Evolutionary conservation across 345 rosid genomes (phyloP).

Genomic region (Adansonia digitata): DNA sequence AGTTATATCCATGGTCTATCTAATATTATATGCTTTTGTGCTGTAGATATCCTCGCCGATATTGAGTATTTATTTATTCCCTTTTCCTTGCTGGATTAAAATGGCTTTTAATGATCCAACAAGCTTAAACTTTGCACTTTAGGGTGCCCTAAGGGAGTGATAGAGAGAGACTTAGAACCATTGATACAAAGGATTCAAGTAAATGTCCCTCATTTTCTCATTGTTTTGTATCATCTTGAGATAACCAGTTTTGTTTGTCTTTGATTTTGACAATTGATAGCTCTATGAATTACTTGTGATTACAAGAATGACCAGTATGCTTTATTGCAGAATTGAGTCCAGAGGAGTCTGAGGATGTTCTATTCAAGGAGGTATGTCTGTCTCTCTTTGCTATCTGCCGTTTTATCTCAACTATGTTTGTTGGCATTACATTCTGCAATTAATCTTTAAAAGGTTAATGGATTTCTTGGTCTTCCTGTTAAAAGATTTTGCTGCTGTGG

Average conservation of each 20-base stretch:
- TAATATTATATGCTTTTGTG: background rate
- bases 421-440: background rate
- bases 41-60: background rate
- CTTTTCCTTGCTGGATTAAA: background rate
- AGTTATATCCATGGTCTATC: background rate
- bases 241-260: background rate
- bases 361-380: slow-evolving; percentile 80
- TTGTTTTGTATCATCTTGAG: background rate
- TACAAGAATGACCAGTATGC: slow-evolving; percentile 7
- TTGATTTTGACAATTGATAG: background rate
- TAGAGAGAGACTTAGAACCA: background rate
- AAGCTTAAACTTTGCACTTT: background rate
- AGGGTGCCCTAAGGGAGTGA: background rate
- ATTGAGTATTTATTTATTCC: background rate
- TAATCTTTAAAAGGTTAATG: slow-evolving; percentile 3
- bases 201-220: background rate
- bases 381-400: slow-evolving; percentile 3
- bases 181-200: background rate
- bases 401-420: background rate
- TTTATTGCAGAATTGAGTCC: slow-evolving; percentile 70
- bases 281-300: background rate
- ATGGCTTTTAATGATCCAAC: background rate
- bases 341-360: slow-evolving; percentile 98
- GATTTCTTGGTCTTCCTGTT: background rate
- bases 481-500: background rate